Base-by-base conservation (phyloP, 1,139 yeast genomes). In the Pichiaceae sp. region DNA sequence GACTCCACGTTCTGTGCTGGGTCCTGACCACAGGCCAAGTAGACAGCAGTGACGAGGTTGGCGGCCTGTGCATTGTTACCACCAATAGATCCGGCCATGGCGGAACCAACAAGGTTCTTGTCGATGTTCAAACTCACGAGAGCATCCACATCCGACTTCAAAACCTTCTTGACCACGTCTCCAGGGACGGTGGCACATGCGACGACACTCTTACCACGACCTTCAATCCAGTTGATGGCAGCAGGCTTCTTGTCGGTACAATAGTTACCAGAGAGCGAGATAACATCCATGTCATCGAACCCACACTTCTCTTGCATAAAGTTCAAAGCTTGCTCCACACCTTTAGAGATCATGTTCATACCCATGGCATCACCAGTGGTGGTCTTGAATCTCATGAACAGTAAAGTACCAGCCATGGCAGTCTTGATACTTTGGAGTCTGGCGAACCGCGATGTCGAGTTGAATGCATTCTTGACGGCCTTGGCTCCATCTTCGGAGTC, bases 301-400 rank as follows among this genome's bases (percentile, higher is more conserved):
- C 96, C 97, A 57, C 82, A 81, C 52, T 81, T 87, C 53, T 82
- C 86, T 35, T 72, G 76, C 96, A 91, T 87, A 57, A 72, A 77
- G 48, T 78, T 78, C 55, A 91, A 72, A 2, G 96, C 75, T 58
- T 68, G 70, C 60, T 93, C 99, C 37, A 86, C 96, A 60, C 98
- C 99, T 63, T 91, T 91, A 24, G 98, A 91, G 47, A 91, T 93
- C 99, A 91, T 93, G 59, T 91, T 91, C 99, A 91, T 91, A 48
- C 98, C 99, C 99, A 91, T 91, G 16, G 98, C 98, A 67, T 91
- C 99, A 61, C 99, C 99, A 26, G 99, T 91, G 31, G 96, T 87
- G 20, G 99, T 91, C 57, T 89, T 78, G 68, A 91, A 91, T 53
- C 98, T 78, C 51, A 93, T 81, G 56, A 74, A 91, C 52, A 93